These are phyloP conservation scores for Phytophthora kernoviae DNA, from an alignment of 352 stramenopile genomes.

Conservation along the genomic window DNA sequence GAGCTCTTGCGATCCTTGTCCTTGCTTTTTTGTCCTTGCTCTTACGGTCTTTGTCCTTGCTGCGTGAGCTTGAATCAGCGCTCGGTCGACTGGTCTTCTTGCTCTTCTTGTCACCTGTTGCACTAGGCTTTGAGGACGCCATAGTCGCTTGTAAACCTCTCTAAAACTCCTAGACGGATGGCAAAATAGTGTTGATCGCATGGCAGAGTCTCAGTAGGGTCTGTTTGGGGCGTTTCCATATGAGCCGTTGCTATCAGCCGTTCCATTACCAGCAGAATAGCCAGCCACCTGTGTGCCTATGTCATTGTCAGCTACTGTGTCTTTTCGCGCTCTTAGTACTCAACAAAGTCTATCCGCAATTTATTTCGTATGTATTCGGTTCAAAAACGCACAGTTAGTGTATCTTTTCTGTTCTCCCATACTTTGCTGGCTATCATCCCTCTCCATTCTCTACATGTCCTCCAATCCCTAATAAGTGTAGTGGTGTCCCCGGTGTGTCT, in stretches of 20 bases:
- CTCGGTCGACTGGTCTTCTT: constrained; percentile 29
- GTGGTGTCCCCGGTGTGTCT: too few species aligned
- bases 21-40: constrained; percentile 40
- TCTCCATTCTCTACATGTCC: neutral
- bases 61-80: constrained; percentile 16
- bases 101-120: constrained; percentile 18
- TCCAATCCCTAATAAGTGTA: neutral
- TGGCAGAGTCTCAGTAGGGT: neutral
- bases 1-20: constrained; percentile 23
- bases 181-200: neutral
- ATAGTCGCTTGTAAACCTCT: neutral
- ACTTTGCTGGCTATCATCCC: neutral
- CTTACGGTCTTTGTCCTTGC: constrained; percentile 34
- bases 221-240: neutral
- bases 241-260: neutral
- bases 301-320: too few species aligned
- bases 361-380: too few species aligned
- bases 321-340: too few species aligned
- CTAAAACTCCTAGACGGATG: neutral
- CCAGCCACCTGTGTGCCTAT: too few species aligned
- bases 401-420: neutral
- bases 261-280: too few species aligned
- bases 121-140: constrained; percentile 16
- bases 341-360: too few species aligned
- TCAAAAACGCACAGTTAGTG: neutral